phyloP scores from a whole-genome alignment of 192 early-diverging fungal genomes.

The Backusella circina region DNA sequence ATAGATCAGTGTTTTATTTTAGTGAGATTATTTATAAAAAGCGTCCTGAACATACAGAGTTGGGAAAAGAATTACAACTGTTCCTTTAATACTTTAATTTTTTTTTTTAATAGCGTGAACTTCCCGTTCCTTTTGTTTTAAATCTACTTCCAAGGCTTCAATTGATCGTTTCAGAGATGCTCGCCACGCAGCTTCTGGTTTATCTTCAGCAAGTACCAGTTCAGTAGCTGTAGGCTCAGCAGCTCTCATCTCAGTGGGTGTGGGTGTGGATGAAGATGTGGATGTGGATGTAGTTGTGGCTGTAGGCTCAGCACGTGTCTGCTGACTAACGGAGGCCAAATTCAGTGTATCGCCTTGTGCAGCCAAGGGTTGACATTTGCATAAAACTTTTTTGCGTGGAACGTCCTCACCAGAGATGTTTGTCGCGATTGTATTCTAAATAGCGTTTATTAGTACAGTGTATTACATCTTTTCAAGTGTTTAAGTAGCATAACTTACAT shows the following conservation, averaged over 20 bases:
- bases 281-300: background rate
- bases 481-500: conserved; percentile 16
- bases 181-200: background rate
- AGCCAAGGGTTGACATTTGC: conserved; percentile 8
- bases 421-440: conserved; percentile 8
- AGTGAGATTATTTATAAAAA: conserved; percentile 6
- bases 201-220: background rate
- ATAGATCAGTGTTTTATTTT: conserved; percentile 8
- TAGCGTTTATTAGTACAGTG: conserved; percentile 6
- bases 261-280: background rate
- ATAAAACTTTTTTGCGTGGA: conserved; percentile 5
- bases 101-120: conserved; percentile 7
- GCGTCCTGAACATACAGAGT: background rate
- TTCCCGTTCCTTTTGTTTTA: conserved; percentile 5
- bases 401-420: conserved; percentile 12
- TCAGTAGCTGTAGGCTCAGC: background rate
- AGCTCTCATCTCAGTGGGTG: background rate
- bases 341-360: background rate
- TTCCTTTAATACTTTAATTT: conserved; percentile 11
- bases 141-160: conserved; percentile 8
- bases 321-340: background rate
- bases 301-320: background rate
- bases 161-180: background rate
- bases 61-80: conserved; percentile 9
- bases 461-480: conserved; percentile 11